Percentiles rank a stretch among this genome's conserved stretches.
Evolutionary conservation across 345 rosid species (phyloP).

Genomic region (Eutrema japonicum): DNA sequence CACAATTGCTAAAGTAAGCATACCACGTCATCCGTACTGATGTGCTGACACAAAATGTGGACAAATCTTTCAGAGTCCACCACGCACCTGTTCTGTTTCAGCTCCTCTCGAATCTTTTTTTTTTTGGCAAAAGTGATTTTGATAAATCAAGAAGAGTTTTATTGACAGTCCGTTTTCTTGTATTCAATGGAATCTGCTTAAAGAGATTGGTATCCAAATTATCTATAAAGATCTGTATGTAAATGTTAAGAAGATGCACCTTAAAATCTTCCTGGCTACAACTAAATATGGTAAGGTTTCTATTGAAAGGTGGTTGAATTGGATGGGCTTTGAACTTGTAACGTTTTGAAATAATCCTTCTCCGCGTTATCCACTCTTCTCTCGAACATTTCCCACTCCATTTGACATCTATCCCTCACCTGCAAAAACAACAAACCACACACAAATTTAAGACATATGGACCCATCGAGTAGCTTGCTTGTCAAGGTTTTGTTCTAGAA

Average conservation of each 20-base stretch:
- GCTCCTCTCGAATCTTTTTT: neutral
- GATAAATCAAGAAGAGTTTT: neutral
- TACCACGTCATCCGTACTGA: constrained; percentile 10
- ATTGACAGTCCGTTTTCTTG: neutral
- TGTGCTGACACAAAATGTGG: neutral
- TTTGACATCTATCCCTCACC: constrained; percentile 77
- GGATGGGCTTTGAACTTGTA: constrained; percentile 34
- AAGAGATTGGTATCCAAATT: neutral
- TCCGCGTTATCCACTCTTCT: constrained; percentile 70
- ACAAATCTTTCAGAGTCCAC: constrained; percentile 10
- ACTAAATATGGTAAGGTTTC: constrained; percentile 24
- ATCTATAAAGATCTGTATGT: constrained; percentile 12
- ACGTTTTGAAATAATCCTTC: constrained; percentile 48
- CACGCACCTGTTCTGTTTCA: constrained; percentile 29
- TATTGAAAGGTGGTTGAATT: constrained; percentile 40
- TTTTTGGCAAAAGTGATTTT: neutral
- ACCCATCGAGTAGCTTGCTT: constrained; percentile 18
- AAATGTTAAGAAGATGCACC: constrained; percentile 10
- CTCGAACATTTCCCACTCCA: constrained; percentile 80
- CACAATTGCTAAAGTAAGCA: neutral
- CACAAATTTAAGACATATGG: neutral
- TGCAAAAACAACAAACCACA: constrained; percentile 37
- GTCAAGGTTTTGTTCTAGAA: neutral
- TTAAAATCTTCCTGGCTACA: constrained; percentile 14
- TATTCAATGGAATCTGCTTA: neutral